Evolutionary conservation across 495 filamentous ascomycete genomes (phyloP), one percentile per base, ranked within the genome.

Genomic region (Entonaema liquescens): DNA sequence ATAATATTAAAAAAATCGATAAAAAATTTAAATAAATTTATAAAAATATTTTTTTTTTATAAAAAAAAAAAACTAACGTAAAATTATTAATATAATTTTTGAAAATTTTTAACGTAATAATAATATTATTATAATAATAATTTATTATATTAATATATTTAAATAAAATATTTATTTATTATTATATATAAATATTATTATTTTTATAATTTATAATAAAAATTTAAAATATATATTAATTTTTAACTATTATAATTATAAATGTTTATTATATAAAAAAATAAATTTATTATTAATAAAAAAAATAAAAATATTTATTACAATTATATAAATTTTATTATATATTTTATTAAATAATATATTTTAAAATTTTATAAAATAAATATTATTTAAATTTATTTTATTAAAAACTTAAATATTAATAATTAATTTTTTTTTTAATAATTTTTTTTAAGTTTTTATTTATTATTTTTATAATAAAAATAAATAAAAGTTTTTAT

Each of bases 331-430:
- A 2, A 3, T 4, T 52, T 52, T 52, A 9, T 13, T 12, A 26
- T 52, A 25, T 26, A 52, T 52, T 55, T 58, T 58, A 12, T 1
- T 26, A 26, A 58, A 42, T 58, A 58, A 23, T 28, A 5, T n/a
- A 13, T 58, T 42, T 42, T 42, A n/a, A 15, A 7, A 42, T 58
- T 58, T 42, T 42, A 58, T 52, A 26, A 42, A 26, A 28, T 58
- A 58, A 23, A n/a, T n/a, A n/a, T 58, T 58, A 58, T 58, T 58
- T 26, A 58, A 42, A 42, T 25, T 42, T 40, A 58, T 23, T 26
- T 35, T 35, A 28, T 58, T 58, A 26, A 58, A 42, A 5, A 36
- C 28, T 15, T 42, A 2, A n/a, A 28, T 58, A 28, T 58, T 58
- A 25, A 58, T 28, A 15, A 58, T 42, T 28, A 58, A 42, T 25